Evolutionary conservation across 106 monocot genomes (phyloP).

Genomic region (Alisma plantagoaquatica): DNA sequence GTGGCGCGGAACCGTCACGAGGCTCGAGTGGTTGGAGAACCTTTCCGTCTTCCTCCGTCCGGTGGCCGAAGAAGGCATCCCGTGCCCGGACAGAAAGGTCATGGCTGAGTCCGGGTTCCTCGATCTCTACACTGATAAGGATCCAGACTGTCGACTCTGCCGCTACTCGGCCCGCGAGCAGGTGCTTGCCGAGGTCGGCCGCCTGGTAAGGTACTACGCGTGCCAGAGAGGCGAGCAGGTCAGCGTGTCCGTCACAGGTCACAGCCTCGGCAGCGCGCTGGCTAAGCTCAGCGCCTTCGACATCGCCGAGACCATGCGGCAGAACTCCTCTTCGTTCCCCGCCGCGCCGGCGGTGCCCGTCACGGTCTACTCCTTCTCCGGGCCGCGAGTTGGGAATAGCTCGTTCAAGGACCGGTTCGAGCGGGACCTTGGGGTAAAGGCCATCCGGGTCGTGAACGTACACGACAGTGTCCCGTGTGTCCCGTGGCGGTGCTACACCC

Average conservation of each 20-base stretch:
- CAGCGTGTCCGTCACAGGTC: constrained; percentile 66
- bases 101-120: constrained; percentile 72
- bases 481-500: constrained; percentile 72
- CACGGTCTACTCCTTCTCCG: constrained; percentile 60
- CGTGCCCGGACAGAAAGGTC: constrained; percentile 37
- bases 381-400: constrained; percentile 77
- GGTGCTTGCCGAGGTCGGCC: constrained; percentile 47
- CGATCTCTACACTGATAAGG: constrained; percentile 57
- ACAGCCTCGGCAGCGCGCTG: constrained; percentile 89
- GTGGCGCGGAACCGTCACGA: constrained; percentile 81
- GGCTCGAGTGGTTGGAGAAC: constrained; percentile 66
- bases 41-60: constrained; percentile 61
- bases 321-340: constrained; percentile 9
- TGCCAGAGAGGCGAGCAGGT: constrained; percentile 42
- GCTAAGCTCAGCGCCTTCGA: constrained; percentile 83
- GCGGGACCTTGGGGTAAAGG: constrained; percentile 42
- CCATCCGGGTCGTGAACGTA: constrained; percentile 65
- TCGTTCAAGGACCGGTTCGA: constrained; percentile 65
- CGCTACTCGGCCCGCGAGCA: constrained; percentile 56
- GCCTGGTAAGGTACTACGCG: constrained; percentile 31
- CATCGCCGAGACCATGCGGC: constrained; percentile 42
- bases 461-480: constrained; percentile 79
- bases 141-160: constrained; percentile 44
- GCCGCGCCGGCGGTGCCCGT: constrained; percentile 14
- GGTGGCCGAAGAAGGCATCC: constrained; percentile 41